A percentile compares a stretch with the other conserved stretches of the same genome.
phyloP scores from a whole-genome alignment of 2,329 filamentous ascomycete species.

The Beauveria scarabaeidicola region DNA sequence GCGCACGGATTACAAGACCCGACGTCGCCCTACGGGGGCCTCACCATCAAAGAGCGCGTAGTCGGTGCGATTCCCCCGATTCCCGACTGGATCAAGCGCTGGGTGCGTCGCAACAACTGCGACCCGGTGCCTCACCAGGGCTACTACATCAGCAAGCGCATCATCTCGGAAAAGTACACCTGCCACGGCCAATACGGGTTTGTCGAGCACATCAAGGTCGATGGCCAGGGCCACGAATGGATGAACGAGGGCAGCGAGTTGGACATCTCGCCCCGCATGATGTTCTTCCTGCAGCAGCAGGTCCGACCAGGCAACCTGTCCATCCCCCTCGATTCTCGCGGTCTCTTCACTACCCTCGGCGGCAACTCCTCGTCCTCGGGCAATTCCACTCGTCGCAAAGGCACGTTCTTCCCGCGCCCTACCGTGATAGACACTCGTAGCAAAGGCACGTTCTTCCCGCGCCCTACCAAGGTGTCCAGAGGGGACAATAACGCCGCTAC shows the following conservation, averaged over 20 bases:
- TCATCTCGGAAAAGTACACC: neutral
- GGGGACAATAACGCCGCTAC: neutral
- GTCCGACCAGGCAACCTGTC: neutral
- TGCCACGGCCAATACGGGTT: neutral
- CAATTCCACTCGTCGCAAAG: too few relatives aligned
- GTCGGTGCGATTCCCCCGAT: neutral
- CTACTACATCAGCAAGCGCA: neutral
- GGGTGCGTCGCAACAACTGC: constrained; percentile 9
- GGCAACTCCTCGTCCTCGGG: neutral
- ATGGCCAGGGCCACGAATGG: neutral
- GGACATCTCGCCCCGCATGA: neutral
- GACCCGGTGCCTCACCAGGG: neutral
- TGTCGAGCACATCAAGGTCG: neutral
- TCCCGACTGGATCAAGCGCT: neutral
- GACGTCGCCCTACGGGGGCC: constrained; percentile 34
- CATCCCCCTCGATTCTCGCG: neutral
- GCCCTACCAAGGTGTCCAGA: neutral
- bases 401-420: too few relatives aligned
- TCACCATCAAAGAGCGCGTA: constrained; percentile 13
- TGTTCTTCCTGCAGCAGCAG: neutral
- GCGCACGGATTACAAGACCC: constrained; percentile 39
- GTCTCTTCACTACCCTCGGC: neutral
- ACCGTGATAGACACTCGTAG: too few relatives aligned
- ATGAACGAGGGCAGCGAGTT: neutral
- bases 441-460: too few relatives aligned